Evolutionary conservation across 306 rosid species (phyloP), one percentile per base, ranked within the genome.

Genomic region (Echinosophora koreensis): DNA sequence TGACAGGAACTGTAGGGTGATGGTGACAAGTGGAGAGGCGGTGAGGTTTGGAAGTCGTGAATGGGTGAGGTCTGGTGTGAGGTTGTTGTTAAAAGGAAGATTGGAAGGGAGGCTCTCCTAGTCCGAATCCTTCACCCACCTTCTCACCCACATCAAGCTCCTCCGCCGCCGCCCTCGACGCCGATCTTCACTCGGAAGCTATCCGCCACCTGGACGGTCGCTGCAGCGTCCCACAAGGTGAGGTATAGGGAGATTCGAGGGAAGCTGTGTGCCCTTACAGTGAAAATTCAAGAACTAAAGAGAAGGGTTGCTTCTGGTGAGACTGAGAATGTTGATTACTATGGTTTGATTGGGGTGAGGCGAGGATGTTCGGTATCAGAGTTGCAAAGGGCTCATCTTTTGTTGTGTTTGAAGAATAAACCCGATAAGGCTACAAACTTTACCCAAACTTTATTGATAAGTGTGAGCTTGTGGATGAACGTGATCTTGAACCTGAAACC

Each of bases 141-240:
- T n/a, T n/a, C n/a, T n/a, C n/a, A n/a, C n/a, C n/a, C n/a, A n/a
- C n/a, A n/a, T n/a, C n/a, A n/a, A n/a, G n/a, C n/a, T n/a, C n/a
- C n/a, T n/a, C n/a, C n/a, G n/a, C n/a, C n/a, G n/a, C n/a, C n/a
- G n/a, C n/a, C n/a, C n/a, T n/a, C n/a, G n/a, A n/a, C n/a, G n/a
- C n/a, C n/a, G n/a, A n/a, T n/a, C n/a, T n/a, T n/a, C n/a, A n/a
- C n/a, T n/a, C n/a, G n/a, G n/a, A n/a, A n/a, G n/a, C n/a, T n/a
- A n/a, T n/a, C n/a, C n/a, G n/a, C n/a, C n/a, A n/a, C 3, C 84
- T 95, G 1, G 99, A 95, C 44, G 90, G 97, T 7, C 97, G 99
- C 3, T 96, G 99, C 39, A 88, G 88, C 10, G 97, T 92, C 1
- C 99, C 99, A 0, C 99, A 92, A 67, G 89, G 87, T 89, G 2